Evolutionary conservation across 2,329 filamentous ascomycete species (phyloP).

Genomic region (Ascochyta pisi): DNA sequence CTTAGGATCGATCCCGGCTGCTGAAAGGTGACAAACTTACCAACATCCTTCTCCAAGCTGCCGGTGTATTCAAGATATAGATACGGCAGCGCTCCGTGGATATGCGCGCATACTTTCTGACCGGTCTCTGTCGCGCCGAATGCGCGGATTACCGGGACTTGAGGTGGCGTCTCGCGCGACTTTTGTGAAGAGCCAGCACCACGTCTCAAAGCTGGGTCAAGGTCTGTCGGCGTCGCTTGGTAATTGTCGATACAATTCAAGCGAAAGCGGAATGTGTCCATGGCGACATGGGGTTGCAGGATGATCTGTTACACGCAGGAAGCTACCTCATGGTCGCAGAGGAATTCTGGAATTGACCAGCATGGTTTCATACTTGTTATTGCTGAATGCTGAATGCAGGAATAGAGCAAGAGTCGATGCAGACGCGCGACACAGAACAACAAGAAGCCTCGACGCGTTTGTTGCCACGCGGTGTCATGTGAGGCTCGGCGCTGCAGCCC

Average conservation of each 20-base stretch:
- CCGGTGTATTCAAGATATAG: conserved; percentile 89
- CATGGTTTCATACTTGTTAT: background rate
- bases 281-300: conserved; percentile 40
- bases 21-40: conserved; percentile 55
- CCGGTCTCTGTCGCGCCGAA: conserved; percentile 95
- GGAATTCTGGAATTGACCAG: conserved; percentile 1
- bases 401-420: conserved; percentile 3
- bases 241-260: conserved; percentile 97
- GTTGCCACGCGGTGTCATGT: conserved; percentile 32
- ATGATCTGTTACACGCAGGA: background rate
- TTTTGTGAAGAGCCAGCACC: conserved; percentile 62
- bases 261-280: conserved; percentile 85
- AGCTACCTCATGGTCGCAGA: conserved; percentile 18
- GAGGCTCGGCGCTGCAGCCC: conserved; percentile 40
- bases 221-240: conserved; percentile 76
- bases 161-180: conserved; percentile 65
- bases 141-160: conserved; percentile 84
- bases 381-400: background rate
- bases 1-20: conserved; percentile 17
- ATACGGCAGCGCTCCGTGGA: conserved; percentile 95
- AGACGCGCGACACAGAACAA: conserved; percentile 2
- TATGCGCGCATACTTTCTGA: conserved; percentile 93
- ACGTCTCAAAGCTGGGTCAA: conserved; percentile 80
- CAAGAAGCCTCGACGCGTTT: conserved; percentile 6
- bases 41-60: conserved; percentile 68